Conservation (phyloP, 371 early-diverging fungal genomes). For the Vittaforma corneae region DNA sequence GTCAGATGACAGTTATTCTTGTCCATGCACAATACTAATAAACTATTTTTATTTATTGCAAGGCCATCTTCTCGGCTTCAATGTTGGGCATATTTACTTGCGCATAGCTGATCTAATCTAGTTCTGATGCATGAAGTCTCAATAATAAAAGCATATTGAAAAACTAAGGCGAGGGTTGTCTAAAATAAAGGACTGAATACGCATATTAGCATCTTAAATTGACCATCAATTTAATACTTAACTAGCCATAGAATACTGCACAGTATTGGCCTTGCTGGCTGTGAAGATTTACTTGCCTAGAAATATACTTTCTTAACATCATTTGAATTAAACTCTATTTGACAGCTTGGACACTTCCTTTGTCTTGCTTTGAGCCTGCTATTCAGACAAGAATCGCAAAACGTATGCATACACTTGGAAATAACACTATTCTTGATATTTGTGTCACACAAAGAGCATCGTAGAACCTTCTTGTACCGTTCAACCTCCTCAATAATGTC, state of each 20-base stretch:
- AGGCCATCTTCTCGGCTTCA: too few relatives aligned
- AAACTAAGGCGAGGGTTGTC: slow-evolving; percentile 1
- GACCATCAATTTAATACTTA: too few relatives aligned
- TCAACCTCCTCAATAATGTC: slow-evolving; percentile 31
- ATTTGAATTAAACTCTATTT: slow-evolving; percentile 71
- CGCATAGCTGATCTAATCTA: too few relatives aligned
- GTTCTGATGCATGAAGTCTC: background rate
- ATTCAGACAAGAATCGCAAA: slow-evolving; percentile 73
- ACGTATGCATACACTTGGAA: slow-evolving; percentile 57
- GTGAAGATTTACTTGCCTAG: too few relatives aligned
- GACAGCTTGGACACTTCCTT: slow-evolving; percentile 92
- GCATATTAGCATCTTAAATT: background rate
- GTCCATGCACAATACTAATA: too few relatives aligned
- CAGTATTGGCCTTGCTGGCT: too few relatives aligned
- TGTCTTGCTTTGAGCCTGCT: slow-evolving; percentile 73
- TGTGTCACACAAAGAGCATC: slow-evolving; percentile 51
- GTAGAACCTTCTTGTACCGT: slow-evolving; percentile 43
- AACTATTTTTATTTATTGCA: too few relatives aligned
- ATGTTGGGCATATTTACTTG: too few relatives aligned
- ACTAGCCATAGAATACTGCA: too few relatives aligned
- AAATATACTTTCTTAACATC: slow-evolving; percentile 75
- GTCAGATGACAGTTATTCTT: too few relatives aligned
- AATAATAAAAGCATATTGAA: background rate
- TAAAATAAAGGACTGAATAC: background rate
- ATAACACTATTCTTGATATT: slow-evolving; percentile 55